Evolutionary conservation across 306 rosid genomes (phyloP).

Genomic region (Castanea crenata): DNA sequence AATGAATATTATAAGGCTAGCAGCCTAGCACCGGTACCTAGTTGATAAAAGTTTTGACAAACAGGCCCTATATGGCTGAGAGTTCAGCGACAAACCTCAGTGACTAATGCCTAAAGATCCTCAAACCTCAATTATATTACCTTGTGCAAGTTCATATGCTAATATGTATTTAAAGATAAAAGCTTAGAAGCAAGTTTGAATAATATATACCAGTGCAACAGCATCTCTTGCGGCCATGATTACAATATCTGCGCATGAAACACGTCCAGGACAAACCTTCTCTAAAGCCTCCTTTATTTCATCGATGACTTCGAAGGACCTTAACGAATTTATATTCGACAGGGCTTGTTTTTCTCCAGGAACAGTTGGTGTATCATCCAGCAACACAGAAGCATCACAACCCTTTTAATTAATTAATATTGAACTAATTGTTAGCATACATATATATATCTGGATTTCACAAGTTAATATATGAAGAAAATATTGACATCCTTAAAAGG

Average conservation of each 20-base stretch:
- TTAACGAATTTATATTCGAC: constrained; percentile 72
- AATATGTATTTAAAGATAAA: background rate
- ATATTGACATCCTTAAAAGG: no score
- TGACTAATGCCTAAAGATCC: background rate
- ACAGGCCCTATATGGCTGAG: background rate
- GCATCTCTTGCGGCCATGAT: constrained; percentile 93
- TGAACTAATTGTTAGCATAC: background rate
- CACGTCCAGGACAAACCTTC: constrained; percentile 61
- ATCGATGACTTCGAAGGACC: constrained; percentile 81
- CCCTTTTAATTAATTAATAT: constrained; percentile 43
- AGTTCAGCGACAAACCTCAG: background rate
- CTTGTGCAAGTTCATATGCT: background rate
- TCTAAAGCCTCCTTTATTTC: constrained; percentile 66
- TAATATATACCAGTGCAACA: constrained; percentile 53
- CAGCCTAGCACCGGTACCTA: background rate
- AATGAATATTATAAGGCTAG: background rate
- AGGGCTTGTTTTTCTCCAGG: constrained; percentile 78
- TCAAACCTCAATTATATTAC: background rate
- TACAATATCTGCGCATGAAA: constrained; percentile 87
- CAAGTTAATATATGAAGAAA: background rate
- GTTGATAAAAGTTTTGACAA: background rate
- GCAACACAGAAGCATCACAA: constrained; percentile 84
- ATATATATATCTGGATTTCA: background rate
- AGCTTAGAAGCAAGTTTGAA: background rate
- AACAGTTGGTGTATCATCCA: constrained; percentile 83